Evolutionary conservation across 1,284 basidiomycete species (phyloP), one percentile per base, ranked within the genome.

Genomic region (Farysia itapuensis): DNA sequence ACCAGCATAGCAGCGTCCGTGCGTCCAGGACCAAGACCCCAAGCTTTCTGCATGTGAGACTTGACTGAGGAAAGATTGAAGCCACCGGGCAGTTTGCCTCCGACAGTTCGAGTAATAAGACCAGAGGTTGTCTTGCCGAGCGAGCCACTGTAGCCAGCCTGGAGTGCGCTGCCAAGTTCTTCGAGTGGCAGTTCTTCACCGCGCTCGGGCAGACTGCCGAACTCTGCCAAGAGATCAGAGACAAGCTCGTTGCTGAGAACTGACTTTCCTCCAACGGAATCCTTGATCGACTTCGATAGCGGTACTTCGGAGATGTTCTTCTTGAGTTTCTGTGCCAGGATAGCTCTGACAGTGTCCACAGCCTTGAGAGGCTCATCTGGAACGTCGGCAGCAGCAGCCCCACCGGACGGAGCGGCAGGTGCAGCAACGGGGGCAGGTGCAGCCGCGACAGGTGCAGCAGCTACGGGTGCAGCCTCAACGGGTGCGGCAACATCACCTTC

Each of bases 271-370:
- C 91, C 92, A 39, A 96, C 92, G 51, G 97, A 86, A 75, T 98
- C 94, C 80, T 97, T 97, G 82, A 98, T 93, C 2, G 91, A 88
- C 79, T 98, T 98, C 60, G 85, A 84, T n/a, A 92, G 82, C 3
- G 91, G 88, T 43, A 98, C 81, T 68, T 97, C 94, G 41, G 86
- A 83, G 26, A 92, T 83, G 53, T 82, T 84, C 82, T 97, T 98
- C 86, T 98, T 98, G 74, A 98, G 82, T 80, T 98, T 97, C 81
- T 98, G 94, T 1, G 94, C 91, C 51, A 98, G 87, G 77, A 98
- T 87, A 69, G 86, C 84, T 38, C 84, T 83, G 29, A 98, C 84
- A 21, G 94, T 88, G 63, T 98, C 94, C 67, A 87, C 81, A 5
- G 94, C 90, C 79, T 90, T 92, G 78, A 96, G 82, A 2, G 94